Evolutionary conservation across 2,329 filamentous ascomycete genomes (phyloP).

Genomic region (Ascochyta viciae-villosae): DNA sequence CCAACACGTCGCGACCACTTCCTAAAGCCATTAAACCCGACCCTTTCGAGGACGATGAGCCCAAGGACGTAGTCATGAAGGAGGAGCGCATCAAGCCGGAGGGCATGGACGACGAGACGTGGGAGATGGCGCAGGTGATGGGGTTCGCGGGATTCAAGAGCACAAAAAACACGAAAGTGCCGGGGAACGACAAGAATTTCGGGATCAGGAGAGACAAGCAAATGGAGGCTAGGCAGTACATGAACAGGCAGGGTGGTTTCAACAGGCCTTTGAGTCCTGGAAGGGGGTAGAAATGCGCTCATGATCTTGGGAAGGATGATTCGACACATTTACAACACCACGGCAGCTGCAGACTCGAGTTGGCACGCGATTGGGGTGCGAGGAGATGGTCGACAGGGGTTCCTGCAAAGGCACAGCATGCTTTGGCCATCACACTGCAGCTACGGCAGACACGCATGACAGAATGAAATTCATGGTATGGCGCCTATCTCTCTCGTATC

Average conservation of each 20-base stretch:
- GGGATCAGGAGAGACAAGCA: slow-evolving; percentile 91
- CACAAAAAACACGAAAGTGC: slow-evolving; percentile 88
- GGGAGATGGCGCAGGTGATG: slow-evolving; percentile 85
- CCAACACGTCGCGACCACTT: neutral
- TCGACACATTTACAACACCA: no score
- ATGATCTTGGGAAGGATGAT: neutral
- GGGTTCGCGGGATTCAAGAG: slow-evolving; percentile 85
- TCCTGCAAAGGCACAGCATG: neutral
- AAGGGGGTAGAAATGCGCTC: slow-evolving; percentile 7
- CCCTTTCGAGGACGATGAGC: slow-evolving; percentile 22
- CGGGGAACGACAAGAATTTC: slow-evolving; percentile 80
- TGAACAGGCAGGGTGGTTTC: slow-evolving; percentile 84
- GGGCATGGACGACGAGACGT: slow-evolving; percentile 67
- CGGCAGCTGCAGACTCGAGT: no score
- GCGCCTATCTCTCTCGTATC: neutral
- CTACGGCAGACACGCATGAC: neutral
- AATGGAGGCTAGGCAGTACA: slow-evolving; percentile 95
- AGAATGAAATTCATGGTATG: neutral
- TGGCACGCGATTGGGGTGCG: no score
- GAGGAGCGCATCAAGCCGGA: slow-evolving; percentile 36
- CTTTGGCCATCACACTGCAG: neutral
- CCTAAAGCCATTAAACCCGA: slow-evolving; percentile 7
- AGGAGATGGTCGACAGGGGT: neutral
- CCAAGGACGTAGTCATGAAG: slow-evolving; percentile 39
- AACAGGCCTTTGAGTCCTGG: slow-evolving; percentile 72